A percentile compares a stretch with the other conserved stretches of the same genome.
Evolutionary conservation across 495 filamentous ascomycete species (phyloP).

Genomic region (Podospora appendiculata): DNA sequence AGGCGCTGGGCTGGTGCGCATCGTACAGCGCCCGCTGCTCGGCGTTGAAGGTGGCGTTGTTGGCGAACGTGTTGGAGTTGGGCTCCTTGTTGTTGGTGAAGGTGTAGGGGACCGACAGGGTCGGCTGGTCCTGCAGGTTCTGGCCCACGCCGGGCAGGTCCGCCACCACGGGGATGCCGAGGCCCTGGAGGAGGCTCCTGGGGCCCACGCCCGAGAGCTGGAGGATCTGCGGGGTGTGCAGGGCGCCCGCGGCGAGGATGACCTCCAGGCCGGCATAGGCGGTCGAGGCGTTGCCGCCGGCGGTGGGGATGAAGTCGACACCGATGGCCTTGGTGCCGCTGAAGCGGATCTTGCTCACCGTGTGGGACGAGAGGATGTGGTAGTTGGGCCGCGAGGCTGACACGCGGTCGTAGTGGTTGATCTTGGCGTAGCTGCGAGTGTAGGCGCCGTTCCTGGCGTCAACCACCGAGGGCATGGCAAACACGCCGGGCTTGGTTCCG

Average conservation of each 20-base stretch:
- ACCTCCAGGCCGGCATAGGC: slow-evolving; percentile 42
- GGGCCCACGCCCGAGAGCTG: slow-evolving; percentile 72
- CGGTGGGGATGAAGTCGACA: slow-evolving; percentile 18
- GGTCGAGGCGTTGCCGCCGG: slow-evolving; percentile 5
- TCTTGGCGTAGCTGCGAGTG: slow-evolving; percentile 27
- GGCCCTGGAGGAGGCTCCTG: slow-evolving; percentile 50
- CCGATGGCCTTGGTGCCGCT: slow-evolving; percentile 24
- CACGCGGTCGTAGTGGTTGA: slow-evolving; percentile 30
- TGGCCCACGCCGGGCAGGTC: slow-evolving; percentile 72
- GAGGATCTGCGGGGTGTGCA: slow-evolving; percentile 52
- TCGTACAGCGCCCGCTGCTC: slow-evolving; percentile 37
- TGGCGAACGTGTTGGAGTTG: slow-evolving; percentile 22
- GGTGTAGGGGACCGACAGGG: slow-evolving; percentile 16
- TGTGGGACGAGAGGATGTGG: slow-evolving; percentile 32
- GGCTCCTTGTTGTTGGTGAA: slow-evolving; percentile 19
- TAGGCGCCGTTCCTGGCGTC: slow-evolving; percentile 26
- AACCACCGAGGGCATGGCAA: slow-evolving; percentile 29
- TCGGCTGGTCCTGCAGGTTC: slow-evolving; percentile 47
- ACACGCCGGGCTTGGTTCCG: slow-evolving; percentile 23
- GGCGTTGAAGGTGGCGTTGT: slow-evolving; percentile 35
- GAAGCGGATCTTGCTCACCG: slow-evolving; percentile 40
- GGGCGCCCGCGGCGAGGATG: slow-evolving; percentile 48
- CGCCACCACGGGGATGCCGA: slow-evolving; percentile 60
- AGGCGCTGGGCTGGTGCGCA: slow-evolving; percentile 19
- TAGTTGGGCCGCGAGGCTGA: slow-evolving; percentile 34